A percentile compares a stretch with the other conserved stretches of the same genome.
phyloP scores from a whole-genome alignment of 2,329 filamentous ascomycete genomes.

The Trichoderma gracile region DNA sequence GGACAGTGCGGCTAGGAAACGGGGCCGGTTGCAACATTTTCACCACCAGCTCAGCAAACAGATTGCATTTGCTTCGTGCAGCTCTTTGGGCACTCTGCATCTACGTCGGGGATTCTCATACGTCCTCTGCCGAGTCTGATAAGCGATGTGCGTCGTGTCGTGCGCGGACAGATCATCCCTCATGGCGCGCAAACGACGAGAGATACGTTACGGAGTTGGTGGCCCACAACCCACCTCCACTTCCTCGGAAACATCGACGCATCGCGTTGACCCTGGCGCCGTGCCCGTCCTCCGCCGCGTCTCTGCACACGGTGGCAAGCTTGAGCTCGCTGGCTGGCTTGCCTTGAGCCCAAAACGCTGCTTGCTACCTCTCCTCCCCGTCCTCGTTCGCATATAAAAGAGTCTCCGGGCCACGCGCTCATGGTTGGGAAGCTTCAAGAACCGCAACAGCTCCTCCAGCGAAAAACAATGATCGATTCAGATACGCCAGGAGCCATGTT shows the following conservation, averaged over 20 bases:
- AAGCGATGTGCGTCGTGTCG: slow-evolving; percentile 24
- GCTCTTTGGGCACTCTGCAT: slow-evolving; percentile 21
- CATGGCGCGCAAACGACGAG: slow-evolving; percentile 20
- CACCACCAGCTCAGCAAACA: slow-evolving; percentile 14
- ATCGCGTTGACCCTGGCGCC: slow-evolving; percentile 14
- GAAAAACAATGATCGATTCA: not conserved
- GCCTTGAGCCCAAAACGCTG: not conserved
- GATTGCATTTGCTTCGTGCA: slow-evolving; percentile 21
- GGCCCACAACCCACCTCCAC: slow-evolving; percentile 25
- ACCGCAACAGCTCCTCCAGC: not conserved
- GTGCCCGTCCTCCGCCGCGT: not conserved
- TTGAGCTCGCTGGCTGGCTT: not conserved
- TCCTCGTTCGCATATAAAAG: not conserved
- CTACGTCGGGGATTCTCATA: slow-evolving; percentile 12
- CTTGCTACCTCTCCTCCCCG: not conserved
- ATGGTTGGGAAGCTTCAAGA: not conserved
- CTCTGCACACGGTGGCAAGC: slow-evolving; percentile 13
- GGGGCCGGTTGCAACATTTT: slow-evolving; percentile 8
- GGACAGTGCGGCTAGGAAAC: slow-evolving; percentile 10
- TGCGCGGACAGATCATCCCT: slow-evolving; percentile 11
- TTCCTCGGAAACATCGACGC: slow-evolving; percentile 20
- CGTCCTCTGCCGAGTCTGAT: slow-evolving; percentile 13
- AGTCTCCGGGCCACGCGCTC: not conserved
- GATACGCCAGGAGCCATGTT: not conserved
- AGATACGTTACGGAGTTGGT: slow-evolving; percentile 22